Percentiles rank a stretch among this genome's conserved stretches.
Conservation (phyloP, 306 rosid species). For the Casuarina glauca region DNA sequence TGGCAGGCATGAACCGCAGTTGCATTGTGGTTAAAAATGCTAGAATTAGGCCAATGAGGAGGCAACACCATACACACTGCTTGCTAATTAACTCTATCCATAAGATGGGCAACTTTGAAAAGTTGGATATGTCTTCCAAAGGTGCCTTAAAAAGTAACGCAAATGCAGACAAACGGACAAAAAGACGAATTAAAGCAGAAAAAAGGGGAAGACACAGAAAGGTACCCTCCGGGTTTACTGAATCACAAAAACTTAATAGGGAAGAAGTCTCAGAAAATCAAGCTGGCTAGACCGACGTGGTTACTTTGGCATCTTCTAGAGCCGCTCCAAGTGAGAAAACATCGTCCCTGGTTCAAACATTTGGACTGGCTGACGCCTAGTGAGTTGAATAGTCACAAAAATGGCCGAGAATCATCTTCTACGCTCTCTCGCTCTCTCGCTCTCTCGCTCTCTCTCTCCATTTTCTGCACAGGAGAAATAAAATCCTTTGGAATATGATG, state of each 20-base stretch:
- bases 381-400: background rate
- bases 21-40: background rate
- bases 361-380: background rate
- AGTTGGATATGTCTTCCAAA: background rate
- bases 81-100: background rate
- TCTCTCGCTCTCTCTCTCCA: too few relatives aligned
- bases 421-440: background rate
- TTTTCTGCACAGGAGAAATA: background rate
- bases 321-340: background rate
- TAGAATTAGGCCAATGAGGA: background rate
- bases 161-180: background rate
- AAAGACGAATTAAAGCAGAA: background rate
- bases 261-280: background rate
- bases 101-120: conserved; percentile 6
- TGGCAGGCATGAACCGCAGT: background rate
- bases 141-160: background rate
- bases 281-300: background rate
- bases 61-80: background rate
- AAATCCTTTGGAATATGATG: background rate
- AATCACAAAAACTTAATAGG: background rate
- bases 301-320: background rate
- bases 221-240: background rate
- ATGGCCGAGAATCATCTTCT: background rate
- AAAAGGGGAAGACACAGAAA: too few relatives aligned
- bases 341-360: conserved; percentile 10